Evolutionary conservation across 2,329 filamentous ascomycete genomes (phyloP), one percentile per base, ranked within the genome.

Genomic region (Fusarium paranaense): DNA sequence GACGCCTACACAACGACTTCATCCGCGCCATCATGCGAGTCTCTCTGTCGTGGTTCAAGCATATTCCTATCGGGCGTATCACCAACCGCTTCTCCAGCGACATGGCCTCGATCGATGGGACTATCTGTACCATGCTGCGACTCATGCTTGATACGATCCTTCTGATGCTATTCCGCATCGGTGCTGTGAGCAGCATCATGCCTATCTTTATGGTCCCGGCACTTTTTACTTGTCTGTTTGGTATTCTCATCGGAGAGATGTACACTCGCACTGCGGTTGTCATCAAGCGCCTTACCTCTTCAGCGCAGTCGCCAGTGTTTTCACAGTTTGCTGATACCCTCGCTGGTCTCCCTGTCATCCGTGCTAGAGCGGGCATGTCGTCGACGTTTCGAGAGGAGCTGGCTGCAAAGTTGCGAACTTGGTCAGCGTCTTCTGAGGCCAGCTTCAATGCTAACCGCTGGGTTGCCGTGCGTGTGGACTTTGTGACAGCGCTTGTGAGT

Each of bases 381-480:
- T 78, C 83, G 30, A 82, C 82, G 1, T 90, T 90, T 64, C 81
- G 84, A 13, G 78, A 84, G 30, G 83, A 87, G 37, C 78, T 90
- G n/a, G 88, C 88, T 1, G 82, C 86, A 32, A 87, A 87, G 72
- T 70, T 90, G 35, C 83, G 86, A 2, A 78, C 84, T 1, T 87
- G 85, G 79, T 84, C 86, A 13, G 83, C 84, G 7, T 82, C 87
- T 0, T 81, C 83, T 0, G 87, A 90, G 75, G 82, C 88, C 1
- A 86, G 85, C 56, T 89, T 85, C 70, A 90, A 89, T 78, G 86
- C 86, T 69, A 90, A 90, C 75, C 86, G 89, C 9, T 90, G 89
- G 89, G 86, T 90, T 4, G 84, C 85, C 1, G 83, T 90, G 42
- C 86, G 89, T 6, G 83, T 89, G 6, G 88, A 90, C 69, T 84